Percentiles rank a stretch among this genome's conserved stretches.
Evolutionary conservation across 2,329 filamentous ascomycete genomes (phyloP).

Genomic region (Diplodia scrobiculata): DNA sequence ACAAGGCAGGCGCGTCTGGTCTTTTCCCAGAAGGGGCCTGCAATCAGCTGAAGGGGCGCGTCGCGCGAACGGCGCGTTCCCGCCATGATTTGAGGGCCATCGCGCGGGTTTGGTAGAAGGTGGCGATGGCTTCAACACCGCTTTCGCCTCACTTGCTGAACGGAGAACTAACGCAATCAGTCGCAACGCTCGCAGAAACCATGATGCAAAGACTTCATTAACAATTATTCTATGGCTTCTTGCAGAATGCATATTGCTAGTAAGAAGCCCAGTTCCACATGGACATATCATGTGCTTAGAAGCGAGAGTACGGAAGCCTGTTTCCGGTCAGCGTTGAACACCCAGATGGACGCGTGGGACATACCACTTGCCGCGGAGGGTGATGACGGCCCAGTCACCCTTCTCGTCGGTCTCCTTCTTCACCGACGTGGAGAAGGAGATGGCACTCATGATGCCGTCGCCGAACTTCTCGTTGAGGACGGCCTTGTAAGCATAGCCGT

Average conservation of each 20-base stretch:
- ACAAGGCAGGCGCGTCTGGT: too few species aligned
- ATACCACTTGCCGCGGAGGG: constrained; percentile 79
- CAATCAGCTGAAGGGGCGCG: neutral
- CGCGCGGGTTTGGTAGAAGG: too few species aligned
- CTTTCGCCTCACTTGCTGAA: neutral
- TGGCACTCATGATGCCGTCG: constrained; percentile 92
- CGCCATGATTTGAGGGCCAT: too few species aligned
- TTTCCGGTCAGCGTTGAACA: constrained; percentile 30
- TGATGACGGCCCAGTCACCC: constrained; percentile 85
- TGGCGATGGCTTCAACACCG: neutral
- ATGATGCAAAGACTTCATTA: neutral
- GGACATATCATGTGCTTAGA: constrained; percentile 38
- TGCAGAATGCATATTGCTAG: neutral
- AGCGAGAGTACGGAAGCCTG: constrained; percentile 55
- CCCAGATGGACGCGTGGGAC: constrained; percentile 35
- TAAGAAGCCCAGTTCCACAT: neutral
- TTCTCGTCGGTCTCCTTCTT: constrained; percentile 90
- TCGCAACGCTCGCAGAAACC: neutral
- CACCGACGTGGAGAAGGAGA: constrained; percentile 84
- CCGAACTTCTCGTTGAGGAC: constrained; percentile 86
- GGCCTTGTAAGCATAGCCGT: constrained; percentile 94
- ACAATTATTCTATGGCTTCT: constrained; percentile 11
- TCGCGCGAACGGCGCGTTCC: neutral
- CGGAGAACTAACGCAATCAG: neutral
- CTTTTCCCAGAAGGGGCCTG: neutral